Evolutionary conservation across 768 basidiomycete species (phyloP), one percentile per base, ranked within the genome.

Genomic region (Wakefieldia striispora): DNA sequence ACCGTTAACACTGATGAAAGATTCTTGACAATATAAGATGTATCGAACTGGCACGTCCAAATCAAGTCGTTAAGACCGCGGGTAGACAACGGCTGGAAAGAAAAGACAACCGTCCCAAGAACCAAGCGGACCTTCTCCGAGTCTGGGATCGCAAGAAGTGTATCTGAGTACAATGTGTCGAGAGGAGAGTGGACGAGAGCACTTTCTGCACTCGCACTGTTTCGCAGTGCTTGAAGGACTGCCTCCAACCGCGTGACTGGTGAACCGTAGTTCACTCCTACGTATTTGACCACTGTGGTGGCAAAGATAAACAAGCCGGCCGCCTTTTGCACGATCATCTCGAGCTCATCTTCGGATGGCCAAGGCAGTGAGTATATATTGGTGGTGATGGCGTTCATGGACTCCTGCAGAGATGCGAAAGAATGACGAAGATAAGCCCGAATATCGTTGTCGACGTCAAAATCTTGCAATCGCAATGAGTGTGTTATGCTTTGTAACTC

Each of bases 221-320:
- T 31, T 26, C n/a, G 45, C 17, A 60, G 37, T 8, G 43, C 35
- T 33, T 34, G 49, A 35, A 60, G 47, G 6, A 60, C 54, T 9
- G 19, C 21, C 48, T 45, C 42, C n/a, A 60, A 49, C 21, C 45
- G 54, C 17, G 23, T 9, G 21, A 36, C 39, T 9, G 59, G 58
- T 10, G 45, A 55, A 23, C 45, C 37, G 17, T 58, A 49, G 10
- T 38, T 43, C 37, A 45, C 42, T 17, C 50, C 47, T 10, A 66
- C 49, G 34, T 61, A 64, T 36, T 59, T 62, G 37, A 67, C 47
- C 27, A 67, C 58, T 2, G 66, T 66, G 9, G 61, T 55, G 21
- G 66, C 53, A 43, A 63, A 65, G 13, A 66, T 61, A 24, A 68
- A 68, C 26, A 66, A 55, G 2, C 66, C 60, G 7, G 56, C 54